phyloP scores from a whole-genome alignment of 768 basidiomycete species.

The Naganishia kalamii region DNA sequence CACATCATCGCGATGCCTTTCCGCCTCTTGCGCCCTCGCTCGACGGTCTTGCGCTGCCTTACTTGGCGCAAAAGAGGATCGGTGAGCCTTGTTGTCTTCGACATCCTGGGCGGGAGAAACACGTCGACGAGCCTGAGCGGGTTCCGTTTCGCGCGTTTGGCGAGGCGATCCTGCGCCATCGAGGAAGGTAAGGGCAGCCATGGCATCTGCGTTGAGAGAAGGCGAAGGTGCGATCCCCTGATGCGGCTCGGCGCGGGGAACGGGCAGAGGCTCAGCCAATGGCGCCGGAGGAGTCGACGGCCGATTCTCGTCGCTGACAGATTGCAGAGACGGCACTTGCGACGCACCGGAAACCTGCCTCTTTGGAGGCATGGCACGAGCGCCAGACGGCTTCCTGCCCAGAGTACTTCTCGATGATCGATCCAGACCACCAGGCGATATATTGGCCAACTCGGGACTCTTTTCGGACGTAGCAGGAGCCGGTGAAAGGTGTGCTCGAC shows the following conservation, averaged over 20 bases:
- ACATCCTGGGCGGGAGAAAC: slow-evolving; percentile 27
- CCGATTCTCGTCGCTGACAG: not conserved
- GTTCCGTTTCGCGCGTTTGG: slow-evolving; percentile 33
- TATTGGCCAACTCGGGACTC: not conserved
- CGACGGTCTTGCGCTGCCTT: slow-evolving; percentile 77
- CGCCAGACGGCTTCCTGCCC: slow-evolving; percentile 45
- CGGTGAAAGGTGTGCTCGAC: not conserved
- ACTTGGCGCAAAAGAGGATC: slow-evolving; percentile 82
- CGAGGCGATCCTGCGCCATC: slow-evolving; percentile 38
- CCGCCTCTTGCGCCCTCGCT: slow-evolving; percentile 74
- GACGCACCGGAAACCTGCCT: slow-evolving; percentile 22
- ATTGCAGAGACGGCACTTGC: not conserved
- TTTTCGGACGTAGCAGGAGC: not conserved
- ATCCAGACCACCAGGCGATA: not conserved
- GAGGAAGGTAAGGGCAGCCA: slow-evolving; percentile 72
- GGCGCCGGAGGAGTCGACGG: not conserved
- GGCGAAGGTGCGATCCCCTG: slow-evolving; percentile 11
- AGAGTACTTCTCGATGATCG: slow-evolving; percentile 21
- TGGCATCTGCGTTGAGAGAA: slow-evolving; percentile 54
- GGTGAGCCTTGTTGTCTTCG: slow-evolving; percentile 48
- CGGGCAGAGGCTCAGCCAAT: not conserved
- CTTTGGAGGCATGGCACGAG: slow-evolving; percentile 37
- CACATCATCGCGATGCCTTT: slow-evolving; percentile 73
- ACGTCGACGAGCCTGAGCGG: slow-evolving; percentile 19
- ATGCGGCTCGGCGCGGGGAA: not conserved